A percentile compares a stretch with the other conserved stretches of the same genome.
Conservation (phyloP, 441 rosid genomes). For the Pelargonium fulgidum region DNA sequence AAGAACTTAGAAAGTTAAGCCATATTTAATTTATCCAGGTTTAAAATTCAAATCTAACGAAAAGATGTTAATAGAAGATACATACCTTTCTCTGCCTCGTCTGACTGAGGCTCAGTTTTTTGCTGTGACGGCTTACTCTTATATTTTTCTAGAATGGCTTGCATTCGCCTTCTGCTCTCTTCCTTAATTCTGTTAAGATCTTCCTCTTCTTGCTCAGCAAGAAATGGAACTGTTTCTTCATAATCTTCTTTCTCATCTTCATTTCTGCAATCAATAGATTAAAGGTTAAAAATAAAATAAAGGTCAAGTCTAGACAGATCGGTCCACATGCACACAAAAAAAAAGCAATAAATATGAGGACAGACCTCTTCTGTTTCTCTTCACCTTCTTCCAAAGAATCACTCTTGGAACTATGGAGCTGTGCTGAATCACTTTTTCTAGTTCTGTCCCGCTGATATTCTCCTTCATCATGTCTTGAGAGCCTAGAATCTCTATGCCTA, state of each 20-base stretch:
- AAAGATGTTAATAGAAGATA: background rate
- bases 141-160: slow-evolving; percentile 74
- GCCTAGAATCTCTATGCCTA: slow-evolving; percentile 29
- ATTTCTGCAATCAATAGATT: slow-evolving; percentile 30
- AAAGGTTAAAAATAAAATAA: slow-evolving; percentile 16
- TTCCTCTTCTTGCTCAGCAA: slow-evolving; percentile 75
- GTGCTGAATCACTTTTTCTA: slow-evolving; percentile 29
- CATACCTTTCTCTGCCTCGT: slow-evolving; percentile 48
- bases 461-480: slow-evolving; percentile 26
- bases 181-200: slow-evolving; percentile 79
- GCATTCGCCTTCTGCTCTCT: slow-evolving; percentile 81
- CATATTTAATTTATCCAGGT: background rate
- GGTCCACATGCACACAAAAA: background rate
- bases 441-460: slow-evolving; percentile 23
- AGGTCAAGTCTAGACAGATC: background rate
- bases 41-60: background rate
- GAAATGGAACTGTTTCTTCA: slow-evolving; percentile 51
- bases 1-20: background rate
- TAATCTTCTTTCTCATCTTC: slow-evolving; percentile 57
- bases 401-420: slow-evolving; percentile 29
- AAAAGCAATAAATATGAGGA: slow-evolving; percentile 3
- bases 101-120: slow-evolving; percentile 31
- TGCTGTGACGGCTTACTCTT: slow-evolving; percentile 48
- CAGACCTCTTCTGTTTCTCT: slow-evolving; percentile 44
- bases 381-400: slow-evolving; percentile 29